Evolutionary conservation across 768 basidiomycete species (phyloP), one percentile per base, ranked within the genome.

Genomic region (Collybiopsis confluens): DNA sequence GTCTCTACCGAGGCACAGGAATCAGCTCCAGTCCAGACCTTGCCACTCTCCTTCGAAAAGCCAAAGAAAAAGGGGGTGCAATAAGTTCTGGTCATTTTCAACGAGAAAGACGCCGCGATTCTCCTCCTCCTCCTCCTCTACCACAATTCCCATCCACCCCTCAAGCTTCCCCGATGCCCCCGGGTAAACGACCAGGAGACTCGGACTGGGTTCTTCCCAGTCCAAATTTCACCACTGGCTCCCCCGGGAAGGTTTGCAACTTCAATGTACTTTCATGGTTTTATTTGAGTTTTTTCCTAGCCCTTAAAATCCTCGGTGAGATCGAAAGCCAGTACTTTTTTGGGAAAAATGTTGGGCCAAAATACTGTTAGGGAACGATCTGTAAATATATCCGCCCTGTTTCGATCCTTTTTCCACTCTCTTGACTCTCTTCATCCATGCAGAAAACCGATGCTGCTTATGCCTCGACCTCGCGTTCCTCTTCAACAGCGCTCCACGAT

Each of bases 21-120:
- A 95, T 92, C 7, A 88, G 92, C 30, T 91, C 89, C 61, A 92
- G 88, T 64, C 95, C 94, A 24, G 94, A 98, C 69, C 76, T 97
- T 20, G 91, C 91, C 3, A 93, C 91, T 9, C 76, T 97, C 50
- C 68, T 94, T 50, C 79, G 86, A 57, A 94, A 93, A 70, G 87
- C 90, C 15, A 91, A 86, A 69, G 88, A 87, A 62, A 73, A 79
- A 46, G 82, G 82, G 18, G 78, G 73, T 0, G 70, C 73, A 37
- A 62, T 78, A 21, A 64, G 55, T 70, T 63, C 47, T 27, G 10
- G 20, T 37, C 47, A 46, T 48, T 37, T 48, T 5, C 47, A 48
- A 37, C 21, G 41, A 30, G 72, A 75, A 45, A 70, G 63, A 54
- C 64, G 68, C 52, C 61, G 64, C 27, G 76, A 75, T 36, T 67